Percentiles rank a stretch among this genome's conserved stretches.
These are phyloP conservation scores for Bimuria novae-zelandiae DNA, from an alignment of 2,329 filamentous ascomycete genomes.

Conservation along the genomic window DNA sequence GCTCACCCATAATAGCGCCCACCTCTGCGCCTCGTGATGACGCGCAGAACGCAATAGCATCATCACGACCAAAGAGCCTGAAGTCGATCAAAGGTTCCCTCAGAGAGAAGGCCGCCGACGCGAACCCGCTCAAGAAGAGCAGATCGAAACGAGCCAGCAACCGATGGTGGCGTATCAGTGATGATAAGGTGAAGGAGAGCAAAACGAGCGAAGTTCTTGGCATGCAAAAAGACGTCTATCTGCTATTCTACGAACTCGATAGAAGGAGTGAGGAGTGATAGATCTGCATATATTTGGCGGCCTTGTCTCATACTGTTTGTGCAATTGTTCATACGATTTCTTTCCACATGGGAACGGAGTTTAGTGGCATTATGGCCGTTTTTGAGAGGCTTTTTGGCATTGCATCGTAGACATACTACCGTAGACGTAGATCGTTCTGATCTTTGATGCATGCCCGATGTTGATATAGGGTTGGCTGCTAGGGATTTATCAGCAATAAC, in stretches of 20 bases:
- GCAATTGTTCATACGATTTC: neutral
- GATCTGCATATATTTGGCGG: neutral
- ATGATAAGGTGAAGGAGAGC: slow-evolving; percentile 93
- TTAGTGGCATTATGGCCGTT: neutral
- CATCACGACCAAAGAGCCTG: slow-evolving; percentile 27
- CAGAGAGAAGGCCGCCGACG: slow-evolving; percentile 39
- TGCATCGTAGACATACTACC: neutral
- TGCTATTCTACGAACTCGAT: slow-evolving; percentile 93
- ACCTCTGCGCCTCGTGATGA: slow-evolving; percentile 30
- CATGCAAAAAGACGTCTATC: slow-evolving; percentile 95
- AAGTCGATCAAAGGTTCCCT: slow-evolving; percentile 41
- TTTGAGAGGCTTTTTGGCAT: too few relatives aligned
- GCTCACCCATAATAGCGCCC: slow-evolving; percentile 21
- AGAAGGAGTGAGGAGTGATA: slow-evolving; percentile 9
- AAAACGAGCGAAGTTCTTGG: slow-evolving; percentile 88
- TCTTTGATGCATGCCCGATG: neutral
- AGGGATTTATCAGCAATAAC: slow-evolving; percentile 16
- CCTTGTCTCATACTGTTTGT: neutral
- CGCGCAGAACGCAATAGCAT: slow-evolving; percentile 22
- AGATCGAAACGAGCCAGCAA: slow-evolving; percentile 62
- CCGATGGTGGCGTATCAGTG: slow-evolving; percentile 97
- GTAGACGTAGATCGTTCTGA: neutral
- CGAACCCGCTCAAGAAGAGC: slow-evolving; percentile 56
- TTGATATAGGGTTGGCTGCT: slow-evolving; percentile 2
- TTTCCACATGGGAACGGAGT: neutral